Conservation (phyloP, 768 basidiomycete species). For the Suillus ampliporus region DNA sequence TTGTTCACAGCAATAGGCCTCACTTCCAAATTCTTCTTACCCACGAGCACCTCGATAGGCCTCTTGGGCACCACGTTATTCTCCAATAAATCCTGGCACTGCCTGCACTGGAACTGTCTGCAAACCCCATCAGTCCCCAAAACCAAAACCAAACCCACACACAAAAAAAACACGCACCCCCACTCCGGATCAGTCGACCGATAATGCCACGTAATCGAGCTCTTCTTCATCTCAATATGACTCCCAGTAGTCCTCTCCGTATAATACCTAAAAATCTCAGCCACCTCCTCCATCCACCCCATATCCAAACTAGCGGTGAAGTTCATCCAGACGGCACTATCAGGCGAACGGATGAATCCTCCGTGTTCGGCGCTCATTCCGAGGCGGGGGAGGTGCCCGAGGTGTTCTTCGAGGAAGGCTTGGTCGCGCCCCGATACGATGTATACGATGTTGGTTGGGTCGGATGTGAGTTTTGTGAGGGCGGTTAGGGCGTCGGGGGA, state of each 20-base stretch:
- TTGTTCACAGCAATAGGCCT: constrained; percentile 96
- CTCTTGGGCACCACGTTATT: constrained; percentile 92
- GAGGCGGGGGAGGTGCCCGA: constrained; percentile 81
- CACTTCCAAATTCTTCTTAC: constrained; percentile 99
- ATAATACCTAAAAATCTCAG: constrained; percentile 95
- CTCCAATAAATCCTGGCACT: constrained; percentile 95
- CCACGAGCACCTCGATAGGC: constrained; percentile 95
- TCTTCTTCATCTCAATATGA: constrained; percentile 96
- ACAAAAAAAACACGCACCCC: constrained; percentile 62
- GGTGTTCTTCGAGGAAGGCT: constrained; percentile 88
- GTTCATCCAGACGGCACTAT: constrained; percentile 72
- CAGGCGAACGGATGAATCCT: constrained; percentile 83
- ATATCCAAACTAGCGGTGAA: constrained; percentile 94
- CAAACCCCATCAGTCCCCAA: constrained; percentile 10
- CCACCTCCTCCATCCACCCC: constrained; percentile 96
- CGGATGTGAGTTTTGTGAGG: constrained; percentile 70
- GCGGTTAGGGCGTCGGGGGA: constrained; percentile 75
- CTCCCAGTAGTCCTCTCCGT: constrained; percentile 97
- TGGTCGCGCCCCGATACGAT: constrained; percentile 97
- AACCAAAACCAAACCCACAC: not conserved
- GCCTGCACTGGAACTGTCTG: constrained; percentile 92
- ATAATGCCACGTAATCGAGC: constrained; percentile 98
- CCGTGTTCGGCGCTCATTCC: constrained; percentile 98
- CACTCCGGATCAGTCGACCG: constrained; percentile 92
- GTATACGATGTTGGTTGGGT: constrained; percentile 92